Evolutionary conservation across 1,284 basidiomycete species (phyloP).

Genomic region (Pseudozyma pruni): DNA sequence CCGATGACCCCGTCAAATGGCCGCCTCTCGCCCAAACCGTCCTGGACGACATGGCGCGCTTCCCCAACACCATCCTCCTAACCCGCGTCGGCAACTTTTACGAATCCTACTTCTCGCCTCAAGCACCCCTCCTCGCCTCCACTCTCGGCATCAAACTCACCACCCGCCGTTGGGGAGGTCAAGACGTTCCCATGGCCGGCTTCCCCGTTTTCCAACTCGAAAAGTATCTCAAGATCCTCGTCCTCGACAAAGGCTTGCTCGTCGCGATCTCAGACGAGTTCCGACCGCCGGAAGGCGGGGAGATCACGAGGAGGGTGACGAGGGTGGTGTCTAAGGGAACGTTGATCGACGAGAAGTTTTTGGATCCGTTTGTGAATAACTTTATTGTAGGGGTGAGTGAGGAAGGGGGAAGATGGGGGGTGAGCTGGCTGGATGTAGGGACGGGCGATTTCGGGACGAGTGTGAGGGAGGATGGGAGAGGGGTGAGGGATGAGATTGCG

Average conservation of each 20-base stretch:
- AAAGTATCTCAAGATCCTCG: constrained; percentile 65
- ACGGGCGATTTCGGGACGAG: constrained; percentile 63
- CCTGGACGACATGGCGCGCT: constrained; percentile 55
- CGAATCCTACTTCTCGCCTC: constrained; percentile 67
- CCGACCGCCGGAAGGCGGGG: constrained; percentile 6
- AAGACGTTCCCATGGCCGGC: constrained; percentile 63
- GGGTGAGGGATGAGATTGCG: constrained; percentile 61
- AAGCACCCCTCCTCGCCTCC: constrained; percentile 56
- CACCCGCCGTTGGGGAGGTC: constrained; percentile 55
- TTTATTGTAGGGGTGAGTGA: constrained; percentile 55
- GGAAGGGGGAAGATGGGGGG: constrained; percentile 5
- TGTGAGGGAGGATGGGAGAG: constrained; percentile 42
- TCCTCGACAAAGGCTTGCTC: constrained; percentile 58
- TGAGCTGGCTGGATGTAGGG: constrained; percentile 66
- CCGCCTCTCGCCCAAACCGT: constrained; percentile 61
- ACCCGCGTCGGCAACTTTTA: constrained; percentile 66
- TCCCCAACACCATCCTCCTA: constrained; percentile 61
- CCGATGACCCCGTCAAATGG: constrained; percentile 31
- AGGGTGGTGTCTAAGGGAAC: constrained; percentile 64
- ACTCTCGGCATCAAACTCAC: constrained; percentile 62
- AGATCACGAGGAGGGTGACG: constrained; percentile 55
- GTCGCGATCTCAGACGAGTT: constrained; percentile 66
- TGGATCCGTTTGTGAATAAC: constrained; percentile 65
- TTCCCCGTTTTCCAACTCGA: constrained; percentile 65
- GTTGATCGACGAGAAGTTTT: constrained; percentile 64